Evolutionary conservation across 768 basidiomycete species (phyloP), one percentile per base, ranked within the genome.

Genomic region (Lentinula boryana): DNA sequence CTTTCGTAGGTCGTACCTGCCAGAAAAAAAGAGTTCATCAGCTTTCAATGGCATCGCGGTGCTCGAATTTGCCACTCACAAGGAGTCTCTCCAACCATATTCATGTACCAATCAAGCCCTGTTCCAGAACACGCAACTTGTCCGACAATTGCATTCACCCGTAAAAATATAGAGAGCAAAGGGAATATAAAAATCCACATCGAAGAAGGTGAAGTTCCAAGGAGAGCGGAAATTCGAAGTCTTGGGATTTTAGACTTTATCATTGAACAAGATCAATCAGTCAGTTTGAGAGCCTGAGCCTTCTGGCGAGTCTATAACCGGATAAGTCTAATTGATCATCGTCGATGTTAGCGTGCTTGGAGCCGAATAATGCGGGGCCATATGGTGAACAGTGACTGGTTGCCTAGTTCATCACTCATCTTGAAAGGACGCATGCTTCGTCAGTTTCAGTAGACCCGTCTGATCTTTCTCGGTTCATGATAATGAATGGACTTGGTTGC

Each of bases 41-140:
- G 6, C 12, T 33, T 33, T 8, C 5, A 16, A 21, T 27, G 27
- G 27, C 27, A 27, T 13, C 12, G 44, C 1, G 59, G 41, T 46
- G 15, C 18, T 10, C 21, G 9, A 6, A 31, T 13, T 32, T 32
- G 1, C 31, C 31, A 27, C 36, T 63, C 51, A 70, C 69, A 70
- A 18, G 70, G 69, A 36, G 69, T 65, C 56, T 71, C 70, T 23
- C 69, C 70, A 3, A 69, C 68, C 3, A 63, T 62, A 36, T 62
- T 60, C 7, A 68, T 68, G 56, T 71, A 70, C 68, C 69, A 71
- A 21, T 71, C 64, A 16, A 68, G 52, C 40, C 61, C 49, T 57
- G 58, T 64, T 16, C 64, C 66, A 12, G 54, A 49, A 51, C 69
- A 71, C 7, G 67, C 64, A 4, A 68, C 65, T 21, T 70, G 66